A percentile compares a stretch with the other conserved stretches of the same genome.
Evolutionary conservation across 1,284 basidiomycete genomes (phyloP).

Genomic region (Paramarasmius palmivorus): DNA sequence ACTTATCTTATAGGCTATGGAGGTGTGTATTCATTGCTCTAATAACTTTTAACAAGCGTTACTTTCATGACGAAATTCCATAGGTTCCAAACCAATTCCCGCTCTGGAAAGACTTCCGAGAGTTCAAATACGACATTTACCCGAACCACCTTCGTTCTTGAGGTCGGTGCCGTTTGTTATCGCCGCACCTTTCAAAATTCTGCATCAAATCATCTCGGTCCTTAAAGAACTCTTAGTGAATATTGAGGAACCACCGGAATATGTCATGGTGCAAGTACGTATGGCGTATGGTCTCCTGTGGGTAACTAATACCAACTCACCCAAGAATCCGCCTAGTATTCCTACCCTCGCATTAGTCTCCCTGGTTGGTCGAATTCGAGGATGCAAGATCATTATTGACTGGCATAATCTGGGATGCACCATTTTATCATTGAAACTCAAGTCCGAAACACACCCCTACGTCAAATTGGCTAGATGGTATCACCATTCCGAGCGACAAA

Average conservation of each 20-base stretch:
- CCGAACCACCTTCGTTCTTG: constrained; percentile 62
- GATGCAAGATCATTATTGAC: constrained; percentile 91
- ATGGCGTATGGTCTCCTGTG: neutral
- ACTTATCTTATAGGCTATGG: constrained; percentile 87
- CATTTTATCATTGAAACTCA: constrained; percentile 83
- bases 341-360: constrained; percentile 90
- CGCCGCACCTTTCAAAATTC: constrained; percentile 80
- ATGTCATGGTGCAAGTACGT: constrained; percentile 87
- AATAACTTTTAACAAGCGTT: neutral
- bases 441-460: constrained; percentile 66
- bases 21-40: constrained; percentile 47
- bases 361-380: constrained; percentile 65
- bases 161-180: constrained; percentile 70
- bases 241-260: constrained; percentile 75
- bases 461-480: constrained; percentile 79
- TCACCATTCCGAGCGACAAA: neutral
- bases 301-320: constrained; percentile 6
- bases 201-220: constrained; percentile 67
- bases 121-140: constrained; percentile 68
- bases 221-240: constrained; percentile 61
- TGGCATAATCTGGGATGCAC: constrained; percentile 99
- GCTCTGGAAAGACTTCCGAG: constrained; percentile 64
- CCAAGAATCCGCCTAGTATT: constrained; percentile 93
- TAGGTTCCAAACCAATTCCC: constrained; percentile 76
- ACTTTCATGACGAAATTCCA: neutral